Base-by-base conservation (phyloP, 1,284 basidiomycete genomes). In the Tilletia horrida region DNA sequence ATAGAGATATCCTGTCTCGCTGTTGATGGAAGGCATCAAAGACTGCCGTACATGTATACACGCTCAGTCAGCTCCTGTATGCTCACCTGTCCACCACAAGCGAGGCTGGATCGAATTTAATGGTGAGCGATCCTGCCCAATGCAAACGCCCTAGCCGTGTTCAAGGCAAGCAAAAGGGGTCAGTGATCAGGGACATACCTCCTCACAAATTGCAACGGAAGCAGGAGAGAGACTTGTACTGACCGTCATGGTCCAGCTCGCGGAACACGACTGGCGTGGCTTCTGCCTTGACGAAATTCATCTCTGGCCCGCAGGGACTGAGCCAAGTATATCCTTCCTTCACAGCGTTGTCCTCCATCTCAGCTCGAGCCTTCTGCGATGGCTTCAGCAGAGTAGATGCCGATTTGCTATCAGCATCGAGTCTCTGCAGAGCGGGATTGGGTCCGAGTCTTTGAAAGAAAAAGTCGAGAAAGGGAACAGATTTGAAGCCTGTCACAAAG, bases 381-480 rank as follows among this genome's bases (percentile, higher is more conserved):
- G 35, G 18, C 21, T 31, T 66, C 31, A 3, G 8, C 18, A 9
- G 7, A 14, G 65, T 50, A 3, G 45, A 23, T 52, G 50, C n/a
- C 1, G 14, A 25, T 3, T 16, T 13, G 2, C 6, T 23, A 7
- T 25, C 8, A 21, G 29, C 31, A 18, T 25, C 27, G 7, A 29
- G 55, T 9, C 27, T 16, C 14, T n/a, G 29, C 3, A 29, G 4
- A 2, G 27, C 65, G 14, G 55, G n/a, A 50, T 68, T 68, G 35
- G 50, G 65, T 23, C 45, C n/a, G 50, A 69, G 61, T 50, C 65
- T 29, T 18, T 47, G 27, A 35, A 63, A 66, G 65, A 69, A 69
- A 40, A 69, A 69, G 67, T 69, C 47, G 57, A 69, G 65, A 35
- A 69, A 69, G 29, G 62, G 55, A 9, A 64, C 21, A 44, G 68